Percentiles rank a stretch among this genome's conserved stretches.
Evolutionary conservation across 176 grass and related monocot species (phyloP).

Genomic region (Phoenix dactylifera): DNA sequence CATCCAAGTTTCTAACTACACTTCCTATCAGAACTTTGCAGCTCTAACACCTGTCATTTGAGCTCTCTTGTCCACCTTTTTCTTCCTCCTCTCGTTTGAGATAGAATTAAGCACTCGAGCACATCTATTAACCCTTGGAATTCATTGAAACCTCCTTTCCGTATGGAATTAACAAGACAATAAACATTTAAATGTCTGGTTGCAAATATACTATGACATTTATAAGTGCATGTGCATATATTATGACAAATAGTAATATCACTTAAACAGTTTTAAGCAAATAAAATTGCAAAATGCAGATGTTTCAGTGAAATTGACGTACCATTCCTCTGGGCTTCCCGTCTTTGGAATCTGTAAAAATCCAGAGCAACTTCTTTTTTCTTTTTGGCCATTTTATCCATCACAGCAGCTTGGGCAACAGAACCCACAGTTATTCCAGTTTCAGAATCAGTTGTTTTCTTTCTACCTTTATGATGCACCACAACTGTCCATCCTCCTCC

Average conservation of each 20-base stretch:
- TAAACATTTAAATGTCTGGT: too few relatives aligned
- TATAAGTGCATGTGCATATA: not conserved
- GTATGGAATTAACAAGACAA: too few relatives aligned
- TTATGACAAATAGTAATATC: not conserved
- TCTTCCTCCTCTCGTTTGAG: too few relatives aligned
- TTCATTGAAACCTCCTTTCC: too few relatives aligned
- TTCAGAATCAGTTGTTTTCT: conserved; percentile 85
- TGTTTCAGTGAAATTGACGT: conserved; percentile 13
- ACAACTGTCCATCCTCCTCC: conserved; percentile 97
- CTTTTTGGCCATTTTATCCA: conserved; percentile 80
- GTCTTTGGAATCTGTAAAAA: conserved; percentile 80
- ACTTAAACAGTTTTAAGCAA: conserved; percentile 1
- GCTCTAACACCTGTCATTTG: too few relatives aligned
- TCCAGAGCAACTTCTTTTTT: conserved; percentile 64
- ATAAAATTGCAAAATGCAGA: not conserved
- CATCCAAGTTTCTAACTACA: too few relatives aligned
- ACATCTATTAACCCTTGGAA: too few relatives aligned
- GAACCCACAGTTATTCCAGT: conserved; percentile 78
- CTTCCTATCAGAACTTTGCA: too few relatives aligned
- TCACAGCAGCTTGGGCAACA: conserved; percentile 70
- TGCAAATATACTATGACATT: too few relatives aligned
- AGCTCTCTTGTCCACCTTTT: too few relatives aligned
- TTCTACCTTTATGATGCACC: conserved; percentile 85
- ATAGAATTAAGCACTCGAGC: too few relatives aligned
- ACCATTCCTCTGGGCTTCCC: conserved; percentile 78